Base-by-base conservation (phyloP, 208 protist genomes). In the Balamuthia mandrillaris region DNA sequence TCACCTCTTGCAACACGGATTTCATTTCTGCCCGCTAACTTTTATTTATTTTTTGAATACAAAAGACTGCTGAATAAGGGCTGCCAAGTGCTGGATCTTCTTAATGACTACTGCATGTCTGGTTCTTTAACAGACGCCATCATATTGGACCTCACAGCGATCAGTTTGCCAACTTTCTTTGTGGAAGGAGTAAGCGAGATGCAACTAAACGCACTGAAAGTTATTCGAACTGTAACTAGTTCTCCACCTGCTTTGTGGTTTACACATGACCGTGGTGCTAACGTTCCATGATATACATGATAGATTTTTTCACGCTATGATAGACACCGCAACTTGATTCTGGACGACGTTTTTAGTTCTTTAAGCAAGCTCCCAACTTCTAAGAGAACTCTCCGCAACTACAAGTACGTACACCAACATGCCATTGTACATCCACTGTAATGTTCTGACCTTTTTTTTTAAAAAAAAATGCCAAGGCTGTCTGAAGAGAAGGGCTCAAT, bases 221-320 rank as follows among this genome's bases (percentile, higher is more conserved):
- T 66, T 35, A 42, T 66, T 66, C 49, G 75, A 6, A 83, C 75
- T 47, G 75, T 83, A 65, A 21, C 12, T 7, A 21, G n/a, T 75
- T 37, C 6, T 21, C 18, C 14, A 9, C 65, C 47, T 75, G 29
- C 18, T 56, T 56, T 56, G n/a, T n/a, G n/a, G n/a, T n/a, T n/a
- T n/a, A n/a, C n/a, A n/a, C n/a, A n/a, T n/a, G n/a, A n/a, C n/a
- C n/a, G n/a, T n/a, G n/a, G n/a, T n/a, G n/a, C n/a, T n/a, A n/a
- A n/a, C n/a, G n/a, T n/a, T n/a, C n/a, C n/a, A n/a, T n/a, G n/a
- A n/a, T n/a, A n/a, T n/a, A n/a, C n/a, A n/a, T n/a, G n/a, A n/a
- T 29, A 83, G 75, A 83, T 83, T 21, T 83, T 83, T 21, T 83
- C 75, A 6, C 75, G 52, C 5, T 83, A 83, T 18, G 75, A 83